Evolutionary conservation across 306 rosid species (phyloP).

Genomic region (Begonia peltatifolia): DNA sequence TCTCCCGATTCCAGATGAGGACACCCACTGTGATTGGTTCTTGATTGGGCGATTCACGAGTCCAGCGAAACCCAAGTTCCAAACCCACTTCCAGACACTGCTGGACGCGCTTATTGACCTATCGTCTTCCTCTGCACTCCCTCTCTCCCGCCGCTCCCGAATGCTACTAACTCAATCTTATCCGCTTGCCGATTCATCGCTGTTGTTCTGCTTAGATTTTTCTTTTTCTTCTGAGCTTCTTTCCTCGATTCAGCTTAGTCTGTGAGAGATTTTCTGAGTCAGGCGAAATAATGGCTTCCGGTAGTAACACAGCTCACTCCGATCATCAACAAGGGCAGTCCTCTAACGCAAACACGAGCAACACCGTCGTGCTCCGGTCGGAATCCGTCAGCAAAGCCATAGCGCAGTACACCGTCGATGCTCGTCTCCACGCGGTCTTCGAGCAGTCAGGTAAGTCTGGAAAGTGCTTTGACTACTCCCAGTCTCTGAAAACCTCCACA

Average conservation of each 20-base stretch:
- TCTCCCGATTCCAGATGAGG: no score
- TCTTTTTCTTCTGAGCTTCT: not conserved
- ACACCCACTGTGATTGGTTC: no score
- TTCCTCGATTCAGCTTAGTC: not conserved
- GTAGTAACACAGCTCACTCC: constrained; percentile 17
- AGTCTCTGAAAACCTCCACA: constrained; percentile 21
- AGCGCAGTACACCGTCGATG: constrained; percentile 90
- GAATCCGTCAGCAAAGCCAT: constrained; percentile 63
- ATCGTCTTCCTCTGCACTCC: no score
- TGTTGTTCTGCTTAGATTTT: no score
- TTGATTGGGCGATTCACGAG: no score
- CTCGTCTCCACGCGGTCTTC: constrained; percentile 81
- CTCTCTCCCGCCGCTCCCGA: no score
- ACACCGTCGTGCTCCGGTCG: constrained; percentile 12
- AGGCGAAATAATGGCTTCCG: constrained; percentile 19
- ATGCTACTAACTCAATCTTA: no score
- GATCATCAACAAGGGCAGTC: constrained; percentile 21
- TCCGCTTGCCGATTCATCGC: no score
- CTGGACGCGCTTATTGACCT: no score
- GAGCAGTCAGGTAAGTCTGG: constrained; percentile 72
- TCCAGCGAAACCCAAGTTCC: no score
- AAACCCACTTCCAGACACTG: no score
- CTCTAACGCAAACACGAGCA: constrained; percentile 25
- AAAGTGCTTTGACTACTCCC: constrained; percentile 56
- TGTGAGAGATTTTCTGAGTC: no score